phyloP scores from a whole-genome alignment of 2,329 filamentous ascomycete genomes.

The Botrytis squamosa region DNA sequence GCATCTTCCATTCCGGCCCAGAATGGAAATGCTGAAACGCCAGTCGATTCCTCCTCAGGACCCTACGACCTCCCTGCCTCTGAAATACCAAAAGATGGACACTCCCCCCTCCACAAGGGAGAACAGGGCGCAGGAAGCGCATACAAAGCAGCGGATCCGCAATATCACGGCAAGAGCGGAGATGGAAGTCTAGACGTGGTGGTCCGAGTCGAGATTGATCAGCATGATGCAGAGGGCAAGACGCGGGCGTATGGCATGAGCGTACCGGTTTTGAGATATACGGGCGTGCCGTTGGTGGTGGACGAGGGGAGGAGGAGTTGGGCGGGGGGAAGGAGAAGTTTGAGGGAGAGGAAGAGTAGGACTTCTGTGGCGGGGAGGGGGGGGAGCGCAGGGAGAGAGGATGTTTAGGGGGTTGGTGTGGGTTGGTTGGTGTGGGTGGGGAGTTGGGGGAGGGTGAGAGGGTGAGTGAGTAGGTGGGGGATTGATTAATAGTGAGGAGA shows the following conservation, averaged over 20 bases:
- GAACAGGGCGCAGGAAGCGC: conserved; percentile 75
- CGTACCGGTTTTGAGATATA: conserved; percentile 57
- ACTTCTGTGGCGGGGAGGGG: neutral
- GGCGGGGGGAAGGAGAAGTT: neutral
- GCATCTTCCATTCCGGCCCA: conserved; percentile 33
- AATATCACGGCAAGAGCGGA: conserved; percentile 50
- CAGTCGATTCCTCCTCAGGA: conserved; percentile 12
- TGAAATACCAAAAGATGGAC: conserved; percentile 58
- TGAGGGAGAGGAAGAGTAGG: neutral
- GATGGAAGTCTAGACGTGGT: conserved; percentile 73
- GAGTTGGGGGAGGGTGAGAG: neutral
- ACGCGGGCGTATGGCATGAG: conserved; percentile 83
- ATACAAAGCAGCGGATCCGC: conserved; percentile 66
- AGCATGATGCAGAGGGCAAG: conserved; percentile 74
- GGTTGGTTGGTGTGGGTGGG: too few relatives aligned
- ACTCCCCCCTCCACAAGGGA: conserved; percentile 70
- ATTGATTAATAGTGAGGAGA: neutral
- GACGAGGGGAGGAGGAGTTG: conserved; percentile 1
- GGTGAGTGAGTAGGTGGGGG: too few relatives aligned
- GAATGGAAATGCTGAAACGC: conserved; percentile 10
- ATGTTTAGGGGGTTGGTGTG: too few relatives aligned
- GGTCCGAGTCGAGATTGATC: conserved; percentile 83
- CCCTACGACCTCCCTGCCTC: conserved; percentile 33
- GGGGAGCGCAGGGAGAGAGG: neutral
- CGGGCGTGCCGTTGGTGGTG: neutral